Conservation (phyloP, 306 rosid species). For the Malus sieversii region DNA sequence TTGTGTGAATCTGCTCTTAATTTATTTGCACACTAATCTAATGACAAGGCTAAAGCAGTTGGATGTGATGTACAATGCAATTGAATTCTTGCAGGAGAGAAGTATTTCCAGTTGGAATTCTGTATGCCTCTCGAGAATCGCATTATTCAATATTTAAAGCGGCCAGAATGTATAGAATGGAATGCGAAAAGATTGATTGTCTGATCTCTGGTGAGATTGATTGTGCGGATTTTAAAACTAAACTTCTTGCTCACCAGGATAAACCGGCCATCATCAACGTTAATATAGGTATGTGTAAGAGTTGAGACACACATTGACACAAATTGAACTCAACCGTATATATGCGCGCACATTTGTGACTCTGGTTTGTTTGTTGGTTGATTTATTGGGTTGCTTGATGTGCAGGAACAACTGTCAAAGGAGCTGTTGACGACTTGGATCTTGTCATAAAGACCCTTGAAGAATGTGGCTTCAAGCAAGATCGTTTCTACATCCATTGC, state of each 20-base stretch:
- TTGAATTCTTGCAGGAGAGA: constrained; percentile 45
- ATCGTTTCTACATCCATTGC: constrained; percentile 67
- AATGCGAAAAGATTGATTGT: constrained; percentile 46
- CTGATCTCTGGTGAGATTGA: constrained; percentile 61
- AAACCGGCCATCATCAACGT: constrained; percentile 67
- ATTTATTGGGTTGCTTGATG: neutral
- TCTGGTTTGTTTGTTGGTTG: neutral
- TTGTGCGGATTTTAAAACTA: constrained; percentile 40
- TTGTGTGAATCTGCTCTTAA: neutral
- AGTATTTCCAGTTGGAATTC: constrained; percentile 50
- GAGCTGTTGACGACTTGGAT: constrained; percentile 61
- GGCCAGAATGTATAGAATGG: constrained; percentile 72
- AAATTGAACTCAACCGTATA: neutral
- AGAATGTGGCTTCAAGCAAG: constrained; percentile 41
- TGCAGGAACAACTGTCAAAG: constrained; percentile 62
- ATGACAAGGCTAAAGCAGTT: neutral
- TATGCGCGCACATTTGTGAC: neutral
- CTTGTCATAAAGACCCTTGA: constrained; percentile 45
- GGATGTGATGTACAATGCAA: neutral
- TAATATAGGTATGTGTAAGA: constrained; percentile 42
- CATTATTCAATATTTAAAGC: constrained; percentile 79
- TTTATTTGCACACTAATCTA: neutral
- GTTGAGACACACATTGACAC: neutral
- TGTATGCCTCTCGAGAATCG: constrained; percentile 55
- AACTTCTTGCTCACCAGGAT: constrained; percentile 37